These are phyloP conservation scores for Blastobotrys peoriensis DNA, from an alignment of 805 yeast species.

Conservation along the genomic window DNA sequence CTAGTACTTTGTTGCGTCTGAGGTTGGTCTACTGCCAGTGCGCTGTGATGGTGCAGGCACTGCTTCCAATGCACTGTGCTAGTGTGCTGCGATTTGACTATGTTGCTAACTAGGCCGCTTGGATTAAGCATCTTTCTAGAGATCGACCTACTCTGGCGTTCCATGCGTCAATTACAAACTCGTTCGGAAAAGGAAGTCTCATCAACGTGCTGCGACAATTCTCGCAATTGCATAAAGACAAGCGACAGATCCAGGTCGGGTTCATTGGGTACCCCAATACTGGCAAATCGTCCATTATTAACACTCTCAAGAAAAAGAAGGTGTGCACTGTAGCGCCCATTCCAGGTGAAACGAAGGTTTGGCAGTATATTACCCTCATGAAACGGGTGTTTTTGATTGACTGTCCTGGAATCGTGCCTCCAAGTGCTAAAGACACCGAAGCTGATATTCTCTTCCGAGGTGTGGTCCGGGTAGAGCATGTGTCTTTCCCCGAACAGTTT, in stretches of 20 bases:
- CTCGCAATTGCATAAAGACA: conserved; percentile 80
- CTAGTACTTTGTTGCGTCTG: too few species aligned
- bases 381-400: conserved; percentile 91
- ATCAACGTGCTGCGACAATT: conserved; percentile 92
- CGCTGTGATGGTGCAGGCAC: too few species aligned
- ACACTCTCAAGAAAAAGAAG: conserved; percentile 88
- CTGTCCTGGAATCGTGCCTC: conserved; percentile 99
- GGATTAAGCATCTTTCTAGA: conserved; percentile 94
- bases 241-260: conserved; percentile 95
- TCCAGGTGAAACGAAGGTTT: conserved; percentile 98
- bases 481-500: conserved; percentile 89
- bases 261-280: conserved; percentile 97
- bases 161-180: conserved; percentile 95
- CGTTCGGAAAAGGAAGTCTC: conserved; percentile 95
- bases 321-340: conserved; percentile 97
- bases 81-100: too few species aligned
- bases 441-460: conserved; percentile 92
- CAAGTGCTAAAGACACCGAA: conserved; percentile 80
- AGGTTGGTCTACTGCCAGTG: too few species aligned
- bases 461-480: conserved; percentile 98
- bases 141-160: conserved; percentile 93
- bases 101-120: conserved; percentile 79
- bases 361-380: conserved; percentile 98
- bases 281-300: conserved; percentile 95
- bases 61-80: too few species aligned